phyloP scores from a whole-genome alignment of 768 basidiomycete genomes.

The Crucibulum laeve region DNA sequence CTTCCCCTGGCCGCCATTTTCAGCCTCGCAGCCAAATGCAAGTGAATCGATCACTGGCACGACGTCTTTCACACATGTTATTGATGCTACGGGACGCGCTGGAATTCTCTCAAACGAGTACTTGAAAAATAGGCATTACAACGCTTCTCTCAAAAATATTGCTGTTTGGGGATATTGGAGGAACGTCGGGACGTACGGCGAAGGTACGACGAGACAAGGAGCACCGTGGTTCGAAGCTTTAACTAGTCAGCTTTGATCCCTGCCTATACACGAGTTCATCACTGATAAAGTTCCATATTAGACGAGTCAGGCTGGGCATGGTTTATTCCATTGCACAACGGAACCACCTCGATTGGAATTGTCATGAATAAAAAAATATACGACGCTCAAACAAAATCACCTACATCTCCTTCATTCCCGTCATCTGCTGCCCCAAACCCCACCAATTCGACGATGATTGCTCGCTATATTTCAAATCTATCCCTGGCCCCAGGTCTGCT shows the following conservation, averaged over 20 bases:
- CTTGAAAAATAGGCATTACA: conserved; percentile 65
- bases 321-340: conserved; percentile 68
- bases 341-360: conserved; percentile 57
- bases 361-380: conserved; percentile 55
- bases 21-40: conserved; percentile 5
- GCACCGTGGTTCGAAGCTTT: conserved; percentile 72
- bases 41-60: conserved; percentile 31
- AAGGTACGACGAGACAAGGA: conserved; percentile 44
- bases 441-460: conserved; percentile 20
- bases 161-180: conserved; percentile 80
- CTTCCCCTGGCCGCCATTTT: conserved; percentile 18
- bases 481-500: conserved; percentile 43
- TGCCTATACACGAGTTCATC: background rate
- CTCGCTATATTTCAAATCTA: conserved; percentile 41
- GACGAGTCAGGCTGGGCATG: conserved; percentile 72
- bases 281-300: conserved; percentile 15
- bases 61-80: conserved; percentile 61
- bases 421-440: conserved; percentile 17
- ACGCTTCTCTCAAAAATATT: conserved; percentile 65
- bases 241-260: conserved; percentile 40
- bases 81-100: conserved; percentile 73
- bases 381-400: conserved; percentile 29
- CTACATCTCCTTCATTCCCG: conserved; percentile 23
- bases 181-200: conserved; percentile 46
- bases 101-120: conserved; percentile 69